Evolutionary conservation across 169 alveolate genomes (phyloP).

Genomic region (Eimeria sp.): DNA sequence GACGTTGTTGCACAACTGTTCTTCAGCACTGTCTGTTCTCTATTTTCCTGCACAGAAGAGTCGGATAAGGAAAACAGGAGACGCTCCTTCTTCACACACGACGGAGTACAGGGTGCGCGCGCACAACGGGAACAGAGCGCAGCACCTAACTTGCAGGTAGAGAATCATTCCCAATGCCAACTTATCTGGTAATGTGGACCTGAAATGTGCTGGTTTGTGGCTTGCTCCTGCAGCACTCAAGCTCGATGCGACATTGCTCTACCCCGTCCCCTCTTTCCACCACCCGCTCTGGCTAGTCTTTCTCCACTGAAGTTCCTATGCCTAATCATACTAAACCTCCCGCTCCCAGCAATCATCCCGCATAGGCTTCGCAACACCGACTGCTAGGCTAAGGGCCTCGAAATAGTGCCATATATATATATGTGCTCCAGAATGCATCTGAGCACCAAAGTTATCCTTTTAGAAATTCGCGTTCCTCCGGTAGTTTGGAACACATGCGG

Average conservation of each 20-base stretch:
- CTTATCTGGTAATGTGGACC: neutral
- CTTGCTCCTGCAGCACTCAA: constrained; percentile 44
- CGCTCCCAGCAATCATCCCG: neutral
- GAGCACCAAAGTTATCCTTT: neutral
- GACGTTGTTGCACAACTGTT: neutral
- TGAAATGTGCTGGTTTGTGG: neutral
- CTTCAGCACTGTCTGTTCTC: neutral
- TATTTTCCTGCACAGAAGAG: neutral
- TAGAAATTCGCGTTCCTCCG: neutral
- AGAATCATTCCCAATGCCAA: neutral
- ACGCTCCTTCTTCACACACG: neutral
- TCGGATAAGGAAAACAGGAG: neutral
- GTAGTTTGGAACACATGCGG: neutral
- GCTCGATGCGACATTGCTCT: constrained; percentile 2
- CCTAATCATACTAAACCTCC: neutral
- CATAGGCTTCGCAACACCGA: neutral
- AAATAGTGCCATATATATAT: neutral
- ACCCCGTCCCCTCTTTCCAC: constrained; percentile 48
- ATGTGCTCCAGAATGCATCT: neutral
- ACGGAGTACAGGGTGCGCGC: neutral
- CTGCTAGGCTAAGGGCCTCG: neutral
- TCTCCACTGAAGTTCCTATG: constrained; percentile 31
- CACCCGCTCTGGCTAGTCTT: constrained; percentile 71
- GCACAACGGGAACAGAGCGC: neutral
- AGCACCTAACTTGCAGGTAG: neutral